Base-by-base conservation (phyloP, 345 rosid species). In the Luvunga scandens region DNA sequence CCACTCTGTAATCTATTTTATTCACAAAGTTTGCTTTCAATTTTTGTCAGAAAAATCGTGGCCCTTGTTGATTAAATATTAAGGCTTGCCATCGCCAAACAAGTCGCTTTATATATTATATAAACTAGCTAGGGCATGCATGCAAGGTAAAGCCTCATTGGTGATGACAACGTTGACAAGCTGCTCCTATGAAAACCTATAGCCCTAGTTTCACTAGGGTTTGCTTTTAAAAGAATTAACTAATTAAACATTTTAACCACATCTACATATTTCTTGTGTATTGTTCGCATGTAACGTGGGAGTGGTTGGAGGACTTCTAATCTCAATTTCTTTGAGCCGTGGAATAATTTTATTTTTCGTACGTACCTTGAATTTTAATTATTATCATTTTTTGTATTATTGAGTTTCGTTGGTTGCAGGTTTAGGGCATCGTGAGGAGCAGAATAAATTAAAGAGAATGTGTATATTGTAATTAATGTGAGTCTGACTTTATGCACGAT, bases 241-340 rank as follows among this genome's bases (percentile, higher is more conserved):
- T 14, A 31, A 39, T 25, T 27, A 19, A 24, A 39, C 28, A 42
- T 74, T 74, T 69, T 61, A 30, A 33, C 50, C 66, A 34, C 55
- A 36, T 27, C 8, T 16, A 1, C 21, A 9, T 25, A 7, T 7
- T n/a, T 66, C 33, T 66, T 53, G 57, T 53, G 69, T 34, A 25
- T 5, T 71, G 62, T 71, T 69, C 64, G 7, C n/a, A 28, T 56
- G 69, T 74, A 74, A 74, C 77, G 42, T 74, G 77, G 69, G 77
- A 60, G 76, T 38, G 14, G 76, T 73, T 73, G 67, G 67, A 12
- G 67, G 38, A n/a, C 59, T 56, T 56, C 33, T 36, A 12, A 56
- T 72, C 38, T 72, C 66, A 25, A 66, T 66, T 34, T 56, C 27
- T 4, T 10, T 57, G 27, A 30, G 39, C 50, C 1, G 1, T 45